Evolutionary conservation across 306 rosid genomes (phyloP), one percentile per base, ranked within the genome.

Genomic region (Castanea crenata): DNA sequence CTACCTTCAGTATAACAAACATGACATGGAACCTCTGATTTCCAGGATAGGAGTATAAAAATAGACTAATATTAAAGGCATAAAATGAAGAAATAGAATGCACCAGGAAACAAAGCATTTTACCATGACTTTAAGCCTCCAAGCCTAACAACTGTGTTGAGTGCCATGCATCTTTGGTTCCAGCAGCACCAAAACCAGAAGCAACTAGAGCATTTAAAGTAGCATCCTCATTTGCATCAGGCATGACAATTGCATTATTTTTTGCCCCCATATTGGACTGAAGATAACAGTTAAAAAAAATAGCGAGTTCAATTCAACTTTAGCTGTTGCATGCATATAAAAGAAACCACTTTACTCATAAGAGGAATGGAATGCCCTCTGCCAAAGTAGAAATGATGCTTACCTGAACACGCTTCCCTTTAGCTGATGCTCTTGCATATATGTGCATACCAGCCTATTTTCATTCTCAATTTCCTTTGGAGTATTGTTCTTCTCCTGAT

Each of bases 121-220:
- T 95, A 95, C 99, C 98, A 95, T 67, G 80, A 44, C 81, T 88
- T 76, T 71, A 90, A 84, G 79, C 84, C 96, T 78, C 98, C 97
- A 21, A 21, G 21, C 21, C 21, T 21, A 23, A 95, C 86, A 89
- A 91, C 92, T 6, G 97, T 90, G 84, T 98, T 92, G 72, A 95
- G 98, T 71, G 99, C 98, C 98, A 92, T 95, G 87, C 99, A 95
- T 81, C 97, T 89, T 79, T 95, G 99, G n/a, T n/a, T 76, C 99
- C 99, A 69, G 99, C 98, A 69, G 99, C 99, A 83, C 99, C 99
- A 85, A 95, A 95, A 73, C 99, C 97, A 75, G 99, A 98, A 27
- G 97, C 98, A 41, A 86, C 88, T 80, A 95, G 46, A 79, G 99
- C 93, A 81, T 90, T 95, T 80, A 23, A 23, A 71, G 99, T 88